Conservation (phyloP, 2,329 filamentous ascomycete genomes). For the Beauveria sp. region DNA sequence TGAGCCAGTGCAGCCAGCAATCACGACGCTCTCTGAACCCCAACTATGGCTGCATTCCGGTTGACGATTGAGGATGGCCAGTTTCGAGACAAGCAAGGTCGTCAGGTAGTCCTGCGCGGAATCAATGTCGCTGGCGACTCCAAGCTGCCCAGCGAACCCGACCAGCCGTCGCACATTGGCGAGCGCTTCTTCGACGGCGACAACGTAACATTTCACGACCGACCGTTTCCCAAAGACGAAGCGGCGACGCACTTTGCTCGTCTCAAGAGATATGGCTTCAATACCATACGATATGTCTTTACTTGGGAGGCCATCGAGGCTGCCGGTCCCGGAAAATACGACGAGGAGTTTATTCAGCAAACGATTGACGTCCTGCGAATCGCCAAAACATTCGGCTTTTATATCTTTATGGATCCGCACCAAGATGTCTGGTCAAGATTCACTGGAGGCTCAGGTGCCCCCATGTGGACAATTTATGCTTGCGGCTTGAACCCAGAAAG, state of each 20-base stretch:
- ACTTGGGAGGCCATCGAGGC: slow-evolving; percentile 99
- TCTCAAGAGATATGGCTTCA: slow-evolving; percentile 85
- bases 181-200: slow-evolving; percentile 89
- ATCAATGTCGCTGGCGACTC: slow-evolving; percentile 91
- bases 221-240: slow-evolving; percentile 77
- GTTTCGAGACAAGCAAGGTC: slow-evolving; percentile 74
- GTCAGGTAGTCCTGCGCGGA: slow-evolving; percentile 81
- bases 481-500: slow-evolving; percentile 81
- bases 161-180: slow-evolving; percentile 70
- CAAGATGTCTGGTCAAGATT: slow-evolving; percentile 98
- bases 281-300: slow-evolving; percentile 92
- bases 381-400: slow-evolving; percentile 87
- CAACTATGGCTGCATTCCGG: slow-evolving; percentile 62
- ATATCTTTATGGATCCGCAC: slow-evolving; percentile 97
- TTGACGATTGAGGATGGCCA: slow-evolving; percentile 77
- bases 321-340: slow-evolving; percentile 81
- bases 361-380: slow-evolving; percentile 78
- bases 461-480: slow-evolving; percentile 96
- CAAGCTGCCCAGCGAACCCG: slow-evolving; percentile 77
- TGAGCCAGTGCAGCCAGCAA: neutral
- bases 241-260: slow-evolving; percentile 81
- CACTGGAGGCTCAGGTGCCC: slow-evolving; percentile 88
- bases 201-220: slow-evolving; percentile 77
- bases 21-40: neutral
- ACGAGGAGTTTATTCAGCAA: slow-evolving; percentile 87